Evolutionary conservation across 208 protist species (phyloP).

Genomic region (Acanthamoeba royreba): DNA sequence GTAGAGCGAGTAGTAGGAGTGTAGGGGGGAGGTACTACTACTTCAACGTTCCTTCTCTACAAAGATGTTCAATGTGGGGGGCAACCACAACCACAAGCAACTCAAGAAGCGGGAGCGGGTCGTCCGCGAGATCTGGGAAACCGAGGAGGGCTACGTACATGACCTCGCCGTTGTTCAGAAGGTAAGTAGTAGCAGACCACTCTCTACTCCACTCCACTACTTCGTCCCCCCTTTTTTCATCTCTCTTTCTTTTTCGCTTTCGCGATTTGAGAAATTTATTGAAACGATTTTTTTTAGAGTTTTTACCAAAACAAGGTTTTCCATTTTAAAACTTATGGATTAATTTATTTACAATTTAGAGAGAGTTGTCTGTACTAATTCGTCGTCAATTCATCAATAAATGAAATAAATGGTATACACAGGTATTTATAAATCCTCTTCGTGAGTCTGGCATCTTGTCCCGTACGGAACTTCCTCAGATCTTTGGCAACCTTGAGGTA

Average conservation of each 20-base stretch:
- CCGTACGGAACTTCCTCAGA: neutral
- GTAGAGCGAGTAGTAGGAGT: too few relatives aligned
- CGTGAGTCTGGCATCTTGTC: neutral
- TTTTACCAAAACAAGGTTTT: too few relatives aligned
- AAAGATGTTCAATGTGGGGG: neutral
- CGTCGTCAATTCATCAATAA: too few relatives aligned
- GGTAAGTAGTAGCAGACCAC: neutral
- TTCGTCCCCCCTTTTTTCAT: neutral
- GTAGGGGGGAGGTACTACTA: too few relatives aligned
- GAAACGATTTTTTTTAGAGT: neutral
- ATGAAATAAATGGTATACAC: neutral
- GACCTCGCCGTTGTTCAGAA: neutral
- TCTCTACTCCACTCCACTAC: neutral
- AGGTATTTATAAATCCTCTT: neutral
- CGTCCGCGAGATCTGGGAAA: neutral
- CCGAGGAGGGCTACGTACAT: neutral
- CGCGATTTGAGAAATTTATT: neutral
- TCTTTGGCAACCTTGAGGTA: constrained; percentile 14
- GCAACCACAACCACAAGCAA: neutral
- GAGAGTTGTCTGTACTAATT: too few relatives aligned
- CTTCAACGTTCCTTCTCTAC: too few relatives aligned
- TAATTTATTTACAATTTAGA: too few relatives aligned
- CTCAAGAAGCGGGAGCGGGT: neutral
- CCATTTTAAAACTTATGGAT: too few relatives aligned
- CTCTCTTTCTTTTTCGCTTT: neutral